Evolutionary conservation across 257 asterid species (phyloP).

Genomic region (Solanum bulbocastanum): DNA sequence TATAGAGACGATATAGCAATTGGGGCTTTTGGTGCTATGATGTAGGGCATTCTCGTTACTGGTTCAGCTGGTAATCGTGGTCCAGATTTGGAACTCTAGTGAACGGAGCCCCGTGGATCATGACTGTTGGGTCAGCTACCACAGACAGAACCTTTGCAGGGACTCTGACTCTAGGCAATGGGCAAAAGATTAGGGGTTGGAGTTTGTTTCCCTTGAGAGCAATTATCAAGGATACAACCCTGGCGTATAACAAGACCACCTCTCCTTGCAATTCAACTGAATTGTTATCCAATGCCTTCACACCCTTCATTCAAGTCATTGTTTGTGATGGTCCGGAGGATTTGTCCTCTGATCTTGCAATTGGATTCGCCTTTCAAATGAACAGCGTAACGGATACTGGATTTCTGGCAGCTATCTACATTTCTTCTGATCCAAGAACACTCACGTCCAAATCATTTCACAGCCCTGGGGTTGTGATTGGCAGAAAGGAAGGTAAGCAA

Average conservation of each 20-base stretch:
- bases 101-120: conserved; percentile 31
- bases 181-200: conserved; percentile 7
- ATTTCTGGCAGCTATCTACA: conserved; percentile 10
- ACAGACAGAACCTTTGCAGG: conserved; percentile 9
- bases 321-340: conserved; percentile 4
- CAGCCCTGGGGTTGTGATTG: conserved; percentile 10
- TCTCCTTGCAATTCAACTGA: conserved; percentile 15
- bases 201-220: conserved; percentile 19
- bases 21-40: conserved; percentile 37
- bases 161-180: conserved; percentile 19
- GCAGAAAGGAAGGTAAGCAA: neutral
- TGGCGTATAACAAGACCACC: conserved; percentile 7
- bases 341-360: neutral
- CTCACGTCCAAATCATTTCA: neutral
- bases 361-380: neutral
- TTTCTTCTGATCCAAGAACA: conserved; percentile 1
- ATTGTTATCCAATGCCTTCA: neutral
- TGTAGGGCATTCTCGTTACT: conserved; percentile 24
- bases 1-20: conserved; percentile 11
- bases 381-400: neutral
- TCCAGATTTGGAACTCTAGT: conserved; percentile 3
- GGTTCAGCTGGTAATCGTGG: conserved; percentile 20
- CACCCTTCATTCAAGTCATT: neutral
- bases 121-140: conserved; percentile 19
- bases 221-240: neutral